phyloP scores from a whole-genome alignment of 306 rosid genomes.

The Cucurbita argyrosperma region DNA sequence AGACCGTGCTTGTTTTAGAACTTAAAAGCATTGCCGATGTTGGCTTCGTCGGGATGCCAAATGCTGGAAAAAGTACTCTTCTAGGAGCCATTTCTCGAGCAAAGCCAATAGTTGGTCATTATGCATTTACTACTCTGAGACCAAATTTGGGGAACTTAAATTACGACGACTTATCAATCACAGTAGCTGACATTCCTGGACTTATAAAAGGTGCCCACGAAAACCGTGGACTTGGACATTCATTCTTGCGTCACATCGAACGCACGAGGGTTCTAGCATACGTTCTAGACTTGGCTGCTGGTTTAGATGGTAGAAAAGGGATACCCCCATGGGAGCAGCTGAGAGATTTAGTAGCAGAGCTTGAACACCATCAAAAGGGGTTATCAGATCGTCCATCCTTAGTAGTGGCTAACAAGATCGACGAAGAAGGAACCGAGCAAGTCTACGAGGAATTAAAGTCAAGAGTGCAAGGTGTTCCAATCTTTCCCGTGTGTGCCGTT shows the following conservation, averaged over 20 bases:
- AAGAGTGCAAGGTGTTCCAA: conserved; percentile 51
- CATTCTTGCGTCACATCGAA: conserved; percentile 86
- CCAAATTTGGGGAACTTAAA: conserved; percentile 82
- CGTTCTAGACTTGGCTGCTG: conserved; percentile 79
- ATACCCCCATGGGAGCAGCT: conserved; percentile 85
- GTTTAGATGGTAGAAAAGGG: conserved; percentile 62
- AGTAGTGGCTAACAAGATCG: conserved; percentile 81
- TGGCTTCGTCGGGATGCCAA: conserved; percentile 92
- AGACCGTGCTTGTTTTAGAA: conserved; percentile 57
- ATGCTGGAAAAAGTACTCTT: conserved; percentile 94
- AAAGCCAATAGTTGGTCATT: conserved; percentile 69
- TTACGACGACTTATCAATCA: conserved; percentile 69
- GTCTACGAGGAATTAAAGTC: conserved; percentile 56
- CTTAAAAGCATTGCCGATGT: conserved; percentile 93
- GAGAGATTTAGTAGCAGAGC: conserved; percentile 62
- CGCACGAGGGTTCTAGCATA: conserved; percentile 77
- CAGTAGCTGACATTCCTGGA: conserved; percentile 88
- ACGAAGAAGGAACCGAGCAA: conserved; percentile 64
- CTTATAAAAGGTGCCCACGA: conserved; percentile 88
- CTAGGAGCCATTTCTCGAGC: conserved; percentile 83
- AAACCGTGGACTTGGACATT: conserved; percentile 79
- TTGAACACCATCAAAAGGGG: conserved; percentile 72
- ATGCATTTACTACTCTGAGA: conserved; percentile 85
- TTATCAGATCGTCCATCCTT: conserved; percentile 66
- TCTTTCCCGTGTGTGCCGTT: conserved; percentile 76